A percentile compares a stretch with the other conserved stretches of the same genome.
phyloP scores from a whole-genome alignment of 371 early-diverging fungal genomes.

The Actinomortierella wolfii region DNA sequence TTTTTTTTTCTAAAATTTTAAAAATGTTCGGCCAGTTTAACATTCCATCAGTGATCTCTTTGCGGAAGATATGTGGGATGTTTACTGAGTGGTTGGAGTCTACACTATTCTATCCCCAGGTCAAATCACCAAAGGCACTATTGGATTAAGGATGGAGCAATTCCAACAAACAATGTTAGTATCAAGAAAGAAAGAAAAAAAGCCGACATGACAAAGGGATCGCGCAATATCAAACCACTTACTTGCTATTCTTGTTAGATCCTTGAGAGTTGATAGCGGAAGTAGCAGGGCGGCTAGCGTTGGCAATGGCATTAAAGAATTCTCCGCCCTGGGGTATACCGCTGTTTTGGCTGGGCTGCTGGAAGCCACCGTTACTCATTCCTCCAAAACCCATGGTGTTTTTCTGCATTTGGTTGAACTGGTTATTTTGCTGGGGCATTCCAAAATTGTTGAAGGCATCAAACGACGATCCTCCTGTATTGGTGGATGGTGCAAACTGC shows the following conservation, averaged over 20 bases:
- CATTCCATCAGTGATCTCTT: too few relatives aligned
- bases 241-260: constrained; percentile 28
- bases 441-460: constrained; percentile 23
- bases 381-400: constrained; percentile 5
- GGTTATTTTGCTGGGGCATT: constrained; percentile 9
- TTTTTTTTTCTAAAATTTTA: too few relatives aligned
- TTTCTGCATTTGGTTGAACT: constrained; percentile 2
- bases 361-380: background rate
- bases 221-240: background rate
- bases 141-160: background rate
- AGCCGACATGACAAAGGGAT: background rate
- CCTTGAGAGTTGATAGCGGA: constrained; percentile 12
- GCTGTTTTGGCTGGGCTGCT: constrained; percentile 2
- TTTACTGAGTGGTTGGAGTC: too few relatives aligned
- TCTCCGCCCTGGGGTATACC: constrained; percentile 36
- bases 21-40: too few relatives aligned
- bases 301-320: constrained; percentile 32
- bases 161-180: too few relatives aligned
- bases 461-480: constrained; percentile 10
- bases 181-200: background rate
- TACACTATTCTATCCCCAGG: constrained; percentile 30
- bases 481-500: constrained; percentile 16
- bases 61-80: too few relatives aligned
- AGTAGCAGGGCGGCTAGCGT: constrained; percentile 13
- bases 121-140: constrained; percentile 40